Evolutionary conservation across 2,329 filamentous ascomycete genomes (phyloP).

Genomic region (Cadophora sp.): DNA sequence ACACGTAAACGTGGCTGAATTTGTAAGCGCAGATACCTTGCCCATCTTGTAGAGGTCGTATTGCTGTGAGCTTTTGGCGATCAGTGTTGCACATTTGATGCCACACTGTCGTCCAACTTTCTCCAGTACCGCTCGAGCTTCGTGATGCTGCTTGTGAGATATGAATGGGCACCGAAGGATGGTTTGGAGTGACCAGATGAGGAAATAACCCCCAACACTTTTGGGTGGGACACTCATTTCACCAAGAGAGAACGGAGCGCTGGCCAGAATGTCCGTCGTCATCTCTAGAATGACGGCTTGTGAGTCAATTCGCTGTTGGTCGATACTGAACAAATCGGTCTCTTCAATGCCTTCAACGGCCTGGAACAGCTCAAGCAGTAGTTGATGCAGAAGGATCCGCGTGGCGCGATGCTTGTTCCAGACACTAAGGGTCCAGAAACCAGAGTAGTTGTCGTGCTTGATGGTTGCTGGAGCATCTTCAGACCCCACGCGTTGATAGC

Average conservation of each 20-base stretch:
- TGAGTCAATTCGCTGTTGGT: not conserved
- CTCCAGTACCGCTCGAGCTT: slow-evolving; percentile 13
- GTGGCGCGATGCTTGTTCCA: slow-evolving; percentile 25
- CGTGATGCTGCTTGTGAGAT: slow-evolving; percentile 10
- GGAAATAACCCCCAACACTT: slow-evolving; percentile 26
- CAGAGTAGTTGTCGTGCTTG: slow-evolving; percentile 10
- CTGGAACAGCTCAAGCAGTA: slow-evolving; percentile 1
- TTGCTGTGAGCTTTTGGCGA: not conserved
- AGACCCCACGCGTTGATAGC: not conserved
- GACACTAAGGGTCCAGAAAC: slow-evolving; percentile 12
- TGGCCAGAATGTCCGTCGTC: slow-evolving; percentile 19
- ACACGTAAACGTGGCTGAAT: not conserved
- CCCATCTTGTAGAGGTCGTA: not conserved
- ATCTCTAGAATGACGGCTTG: slow-evolving; percentile 14
- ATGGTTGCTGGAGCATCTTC: not conserved
- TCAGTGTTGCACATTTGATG: slow-evolving; percentile 19
- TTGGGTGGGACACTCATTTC: not conserved
- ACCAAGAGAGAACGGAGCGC: slow-evolving; percentile 24
- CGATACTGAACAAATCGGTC: not conserved
- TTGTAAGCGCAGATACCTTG: not conserved
- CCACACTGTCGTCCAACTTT: slow-evolving; percentile 24
- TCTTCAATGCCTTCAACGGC: not conserved
- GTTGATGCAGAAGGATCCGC: slow-evolving; percentile 20
- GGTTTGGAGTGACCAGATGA: slow-evolving; percentile 25
- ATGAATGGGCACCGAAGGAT: slow-evolving; percentile 20